Base-by-base conservation (phyloP, 2,329 filamentous ascomycete species). In the Colletotrichum nymphaeae region DNA sequence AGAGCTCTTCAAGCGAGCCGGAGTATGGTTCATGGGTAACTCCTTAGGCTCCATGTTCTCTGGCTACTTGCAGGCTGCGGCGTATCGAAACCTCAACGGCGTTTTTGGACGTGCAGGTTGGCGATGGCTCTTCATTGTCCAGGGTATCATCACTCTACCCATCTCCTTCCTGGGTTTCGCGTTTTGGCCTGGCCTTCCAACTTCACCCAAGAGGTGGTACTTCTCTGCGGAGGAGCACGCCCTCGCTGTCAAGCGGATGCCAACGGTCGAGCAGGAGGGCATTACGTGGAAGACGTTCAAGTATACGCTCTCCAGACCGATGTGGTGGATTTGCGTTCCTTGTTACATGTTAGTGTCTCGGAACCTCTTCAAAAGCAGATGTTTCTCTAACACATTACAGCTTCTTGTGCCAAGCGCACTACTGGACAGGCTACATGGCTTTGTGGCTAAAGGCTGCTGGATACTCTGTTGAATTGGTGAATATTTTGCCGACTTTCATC, bases 1-100 rank as follows among this genome's bases (percentile, higher is more conserved):
- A 24, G 72, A 74, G 11, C 82, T 87, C 0, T 89, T 87, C 70
- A 90, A 90, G 76, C 84, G 89, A 7, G 82, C 84, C 0, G 84
- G 84, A 62, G 83, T 87, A 30, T 86, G 86, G 77, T 83, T 86
- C 66, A 84, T 88, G 1, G 87, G 85, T 16, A 87, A 88, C 14
- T 87, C 85, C 2, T 81, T 90, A 0, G 88, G 87, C 1, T 81
- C 83, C 26, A 89, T 90, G 86, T 87, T 90, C 63, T 87, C 86
- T 19, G 88, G 88, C 1, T 90, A 89, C 72, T 82, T 90, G 0
- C 88, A 89, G 78, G 85, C 88, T 0, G 88, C 86, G 0, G 86
- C 87, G 0, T 89, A 90, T 76, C 84, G 85, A 62, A 86, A 86
- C 30, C 81, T 91, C 0, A 86, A 87, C 32, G 88, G 88, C 1